Conservation (phyloP, 2,329 filamentous ascomycete species). For the Fusarium domesticum region DNA sequence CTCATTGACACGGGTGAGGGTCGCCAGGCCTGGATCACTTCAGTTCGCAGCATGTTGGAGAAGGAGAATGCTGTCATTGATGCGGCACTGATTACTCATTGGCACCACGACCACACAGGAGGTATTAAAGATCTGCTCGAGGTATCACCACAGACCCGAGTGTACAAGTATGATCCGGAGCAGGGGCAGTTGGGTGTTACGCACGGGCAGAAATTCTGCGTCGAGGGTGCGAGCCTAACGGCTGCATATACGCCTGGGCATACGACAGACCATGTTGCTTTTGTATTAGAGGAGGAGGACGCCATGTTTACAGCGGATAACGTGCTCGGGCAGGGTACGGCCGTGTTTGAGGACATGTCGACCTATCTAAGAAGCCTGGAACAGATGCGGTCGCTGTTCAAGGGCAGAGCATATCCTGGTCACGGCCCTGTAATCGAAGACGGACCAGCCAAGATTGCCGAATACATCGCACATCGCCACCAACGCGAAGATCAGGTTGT, state of each 20-base stretch:
- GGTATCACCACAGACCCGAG: conserved; percentile 57
- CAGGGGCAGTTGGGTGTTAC: conserved; percentile 43
- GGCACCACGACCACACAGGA: conserved; percentile 83
- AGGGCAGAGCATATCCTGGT: conserved; percentile 76
- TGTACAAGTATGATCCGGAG: conserved; percentile 65
- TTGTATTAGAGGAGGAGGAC: conserved; percentile 73
- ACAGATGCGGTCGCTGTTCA: conserved; percentile 64
- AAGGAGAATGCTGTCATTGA: conserved; percentile 67
- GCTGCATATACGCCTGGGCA: conserved; percentile 66
- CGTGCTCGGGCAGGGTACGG: conserved; percentile 81
- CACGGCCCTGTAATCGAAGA: conserved; percentile 79
- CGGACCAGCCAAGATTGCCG: conserved; percentile 66
- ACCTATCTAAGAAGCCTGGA: conserved; percentile 67
- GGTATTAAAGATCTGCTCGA: conserved; percentile 69
- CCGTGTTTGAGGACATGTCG: conserved; percentile 75
- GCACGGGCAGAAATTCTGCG: conserved; percentile 53
- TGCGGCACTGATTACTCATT: conserved; percentile 79
- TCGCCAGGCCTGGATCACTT: conserved; percentile 65
- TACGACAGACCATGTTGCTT: conserved; percentile 76
- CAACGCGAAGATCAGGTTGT: conserved; percentile 78
- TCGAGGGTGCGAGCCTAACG: conserved; percentile 62
- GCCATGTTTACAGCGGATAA: conserved; percentile 89
- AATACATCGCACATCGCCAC: conserved; percentile 81
- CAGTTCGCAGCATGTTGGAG: conserved; percentile 61
- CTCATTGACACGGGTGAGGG: conserved; percentile 92